Evolutionary conservation across 345 rosid genomes (phyloP).

Genomic region (Aethionema arabicum): DNA sequence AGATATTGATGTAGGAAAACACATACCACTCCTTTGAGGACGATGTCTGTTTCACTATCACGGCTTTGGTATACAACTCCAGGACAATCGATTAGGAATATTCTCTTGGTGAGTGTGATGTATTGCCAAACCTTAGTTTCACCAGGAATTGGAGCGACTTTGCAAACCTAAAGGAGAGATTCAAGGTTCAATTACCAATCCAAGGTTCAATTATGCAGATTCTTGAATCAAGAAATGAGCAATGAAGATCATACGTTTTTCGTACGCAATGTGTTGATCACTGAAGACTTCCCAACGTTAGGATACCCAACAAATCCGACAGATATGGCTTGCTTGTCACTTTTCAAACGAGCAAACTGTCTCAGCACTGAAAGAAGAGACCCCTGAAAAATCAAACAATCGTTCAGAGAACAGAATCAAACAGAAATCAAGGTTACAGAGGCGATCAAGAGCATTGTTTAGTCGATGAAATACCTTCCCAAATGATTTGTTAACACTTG

Average conservation of each 20-base stretch:
- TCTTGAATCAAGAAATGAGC: not conserved
- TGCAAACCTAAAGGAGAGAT: conserved; percentile 70
- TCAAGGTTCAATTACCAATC: not conserved
- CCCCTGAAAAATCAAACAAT: conserved; percentile 53
- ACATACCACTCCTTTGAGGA: conserved; percentile 94
- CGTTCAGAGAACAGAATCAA: not conserved
- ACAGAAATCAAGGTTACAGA: not conserved
- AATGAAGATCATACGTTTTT: conserved; percentile 56
- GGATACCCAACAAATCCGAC: conserved; percentile 98
- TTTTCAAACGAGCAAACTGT: conserved; percentile 84
- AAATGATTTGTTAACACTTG: conserved; percentile 82
- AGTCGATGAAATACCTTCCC: conserved; percentile 63
- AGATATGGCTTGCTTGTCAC: conserved; percentile 94
- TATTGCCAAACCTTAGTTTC: conserved; percentile 99
- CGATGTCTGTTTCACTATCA: conserved; percentile 88
- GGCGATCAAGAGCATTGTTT: not conserved
- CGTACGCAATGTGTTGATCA: conserved; percentile 88
- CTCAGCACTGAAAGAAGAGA: conserved; percentile 87
- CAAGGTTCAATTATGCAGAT: not conserved
- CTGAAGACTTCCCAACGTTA: conserved; percentile 96
- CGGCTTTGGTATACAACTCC: conserved; percentile 93
- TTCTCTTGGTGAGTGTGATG: conserved; percentile 88
- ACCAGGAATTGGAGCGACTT: conserved; percentile 98
- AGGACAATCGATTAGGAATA: conserved; percentile 93
- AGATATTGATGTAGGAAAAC: conserved; percentile 9